Evolutionary conservation across 208 protist species (phyloP).

Genomic region (Leishmania aethiopica): DNA sequence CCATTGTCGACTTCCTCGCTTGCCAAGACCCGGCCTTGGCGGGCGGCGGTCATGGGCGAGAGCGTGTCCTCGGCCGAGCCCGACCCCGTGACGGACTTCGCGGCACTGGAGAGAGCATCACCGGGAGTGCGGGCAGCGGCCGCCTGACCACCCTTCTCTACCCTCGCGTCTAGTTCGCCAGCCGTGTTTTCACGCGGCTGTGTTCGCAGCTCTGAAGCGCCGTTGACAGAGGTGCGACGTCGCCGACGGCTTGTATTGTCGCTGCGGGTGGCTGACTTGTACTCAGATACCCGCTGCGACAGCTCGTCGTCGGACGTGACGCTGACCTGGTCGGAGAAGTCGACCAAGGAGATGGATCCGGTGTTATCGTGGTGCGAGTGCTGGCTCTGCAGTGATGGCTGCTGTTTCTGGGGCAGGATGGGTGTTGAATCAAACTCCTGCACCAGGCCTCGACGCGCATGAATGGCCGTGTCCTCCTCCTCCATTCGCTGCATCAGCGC

Average conservation of each 20-base stretch:
- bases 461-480: slow-evolving; percentile 38
- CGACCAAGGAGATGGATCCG: background rate
- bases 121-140: background rate
- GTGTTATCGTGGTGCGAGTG: slow-evolving; percentile 3
- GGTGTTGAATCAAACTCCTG: slow-evolving; percentile 54
- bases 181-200: background rate
- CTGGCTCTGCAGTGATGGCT: background rate
- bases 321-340: slow-evolving; percentile 56
- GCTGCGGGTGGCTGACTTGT: slow-evolving; percentile 12
- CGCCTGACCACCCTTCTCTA: background rate
- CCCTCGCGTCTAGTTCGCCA: background rate
- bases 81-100: background rate
- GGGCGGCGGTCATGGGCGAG: slow-evolving; percentile 24
- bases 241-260: slow-evolving; percentile 14
- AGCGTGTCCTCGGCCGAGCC: slow-evolving; percentile 14
- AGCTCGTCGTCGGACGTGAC: slow-evolving; percentile 75
- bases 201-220: background rate
- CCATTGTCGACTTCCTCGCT: background rate
- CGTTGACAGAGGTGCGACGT: background rate
- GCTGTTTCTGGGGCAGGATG: slow-evolving; percentile 7
- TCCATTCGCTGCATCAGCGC: slow-evolving; percentile 41
- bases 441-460: slow-evolving; percentile 40
- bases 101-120: background rate
- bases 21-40: background rate
- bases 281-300: slow-evolving; percentile 22